Base-by-base conservation (phyloP, 1,284 basidiomycete genomes). In the Ceratobasidium sp. region DNA sequence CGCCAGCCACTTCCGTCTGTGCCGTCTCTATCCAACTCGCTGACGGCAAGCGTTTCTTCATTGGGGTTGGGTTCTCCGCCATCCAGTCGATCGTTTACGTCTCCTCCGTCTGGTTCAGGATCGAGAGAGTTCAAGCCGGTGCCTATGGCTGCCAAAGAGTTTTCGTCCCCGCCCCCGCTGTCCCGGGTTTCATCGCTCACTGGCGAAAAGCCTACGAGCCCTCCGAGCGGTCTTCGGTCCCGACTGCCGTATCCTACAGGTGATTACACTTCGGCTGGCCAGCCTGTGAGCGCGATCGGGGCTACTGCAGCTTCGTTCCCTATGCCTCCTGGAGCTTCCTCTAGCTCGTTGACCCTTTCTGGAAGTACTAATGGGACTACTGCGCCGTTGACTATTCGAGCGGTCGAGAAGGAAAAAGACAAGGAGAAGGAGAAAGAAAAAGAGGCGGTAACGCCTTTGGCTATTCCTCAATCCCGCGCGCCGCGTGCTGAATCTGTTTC, bases 211-310 rank as follows among this genome's bases (percentile, higher is more conserved):
- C 63, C 73, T 10, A 53, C 56, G 4, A 76, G 73, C 49, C 73
- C 73, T 15, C 71, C 71, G 15, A 44, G 40, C 33, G 71, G 58
- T 1, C 39, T 64, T 46, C 61, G 73, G 63, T 76, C 73, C 26
- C 89, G 92, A 56, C 85, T 94, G 18, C 93, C 93, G 44, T 95
- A 95, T 81, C 94, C 93, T 15, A 91, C 91, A 3, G 94, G 93
- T 2, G 94, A 95, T 82, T 95, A 95, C 81, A 88, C 93, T 3
- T 90, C 69, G 23, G 20, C 90, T 12, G 92, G 92, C 0, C 86
- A 88, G 0, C 86, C 75, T 63, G 55, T 69, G 49, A 86, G 80
- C 80, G 87, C 49, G 79, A 13, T 84, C 1, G 79, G 85, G 4
- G 79, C 80, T 3, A 42, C 78, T 2, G 55, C 78, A 26, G 70